Percentiles rank a stretch among this genome's conserved stretches.
phyloP scores from a whole-genome alignment of 495 filamentous ascomycete genomes.

The Aspergillus indologenus region DNA sequence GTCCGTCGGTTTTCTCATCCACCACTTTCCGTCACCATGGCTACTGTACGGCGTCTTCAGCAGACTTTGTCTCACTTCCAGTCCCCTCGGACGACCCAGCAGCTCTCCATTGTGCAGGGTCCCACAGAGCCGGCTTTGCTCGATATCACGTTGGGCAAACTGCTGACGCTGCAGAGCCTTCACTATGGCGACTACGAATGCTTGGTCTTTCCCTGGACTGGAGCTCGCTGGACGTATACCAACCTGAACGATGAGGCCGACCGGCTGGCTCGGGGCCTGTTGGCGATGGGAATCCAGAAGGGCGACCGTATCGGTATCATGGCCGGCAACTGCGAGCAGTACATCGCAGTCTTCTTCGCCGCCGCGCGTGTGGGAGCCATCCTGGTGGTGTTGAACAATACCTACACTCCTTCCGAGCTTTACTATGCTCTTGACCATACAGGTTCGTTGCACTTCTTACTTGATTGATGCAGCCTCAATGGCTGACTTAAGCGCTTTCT shows the following conservation, averaged over 20 bases:
- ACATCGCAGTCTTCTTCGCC: slow-evolving; percentile 66
- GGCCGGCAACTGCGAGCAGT: slow-evolving; percentile 70
- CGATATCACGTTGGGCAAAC: slow-evolving; percentile 58
- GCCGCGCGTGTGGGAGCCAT: slow-evolving; percentile 63
- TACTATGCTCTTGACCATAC: slow-evolving; percentile 62
- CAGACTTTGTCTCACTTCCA: slow-evolving; percentile 40
- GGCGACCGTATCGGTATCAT: slow-evolving; percentile 67
- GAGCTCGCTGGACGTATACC: slow-evolving; percentile 63
- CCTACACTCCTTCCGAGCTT: slow-evolving; percentile 63
- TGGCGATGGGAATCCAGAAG: slow-evolving; percentile 57
- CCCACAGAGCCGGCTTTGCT: slow-evolving; percentile 58
- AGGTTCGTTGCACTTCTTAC: slow-evolving; percentile 33
- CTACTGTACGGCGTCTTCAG: slow-evolving; percentile 35
- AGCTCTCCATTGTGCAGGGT: slow-evolving; percentile 54
- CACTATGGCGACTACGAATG: slow-evolving; percentile 59
- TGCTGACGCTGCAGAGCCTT: slow-evolving; percentile 59
- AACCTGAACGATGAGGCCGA: slow-evolving; percentile 59
- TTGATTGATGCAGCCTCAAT: neutral
- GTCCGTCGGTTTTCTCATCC: neutral
- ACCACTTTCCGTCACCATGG: slow-evolving; percentile 20
- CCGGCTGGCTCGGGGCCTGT: slow-evolving; percentile 54
- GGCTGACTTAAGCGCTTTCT: neutral
- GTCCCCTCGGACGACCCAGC: slow-evolving; percentile 17
- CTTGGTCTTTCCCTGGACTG: slow-evolving; percentile 64
- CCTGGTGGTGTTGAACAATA: slow-evolving; percentile 69